phyloP scores from a whole-genome alignment of 176 grass and related monocot genomes.

The Saccharum officinarum region DNA sequence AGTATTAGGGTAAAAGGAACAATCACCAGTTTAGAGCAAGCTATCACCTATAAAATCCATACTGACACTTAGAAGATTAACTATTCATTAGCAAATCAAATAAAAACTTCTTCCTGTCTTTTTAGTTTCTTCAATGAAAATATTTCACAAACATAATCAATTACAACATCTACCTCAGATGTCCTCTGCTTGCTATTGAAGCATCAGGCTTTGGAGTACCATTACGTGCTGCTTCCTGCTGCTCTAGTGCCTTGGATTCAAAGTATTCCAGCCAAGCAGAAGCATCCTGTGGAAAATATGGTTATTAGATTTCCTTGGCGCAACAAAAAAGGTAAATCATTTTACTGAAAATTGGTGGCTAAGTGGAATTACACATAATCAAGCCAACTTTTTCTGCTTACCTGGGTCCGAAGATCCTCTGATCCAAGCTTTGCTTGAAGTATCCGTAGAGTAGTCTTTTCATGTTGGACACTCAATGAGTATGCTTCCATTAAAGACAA shows the following conservation, averaged over 20 bases:
- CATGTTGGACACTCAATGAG: constrained; percentile 97
- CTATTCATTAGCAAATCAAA: constrained; percentile 23
- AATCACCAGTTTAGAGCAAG: constrained; percentile 27
- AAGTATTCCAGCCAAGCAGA: constrained; percentile 98
- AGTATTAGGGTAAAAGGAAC: constrained; percentile 2
- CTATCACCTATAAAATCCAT: constrained; percentile 31
- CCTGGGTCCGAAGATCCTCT: constrained; percentile 99
- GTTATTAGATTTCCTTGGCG: constrained; percentile 33
- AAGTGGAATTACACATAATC: constrained; percentile 4
- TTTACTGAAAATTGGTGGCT: constrained; percentile 16
- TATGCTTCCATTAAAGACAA: constrained; percentile 99
- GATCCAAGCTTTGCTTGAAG: constrained; percentile 98
- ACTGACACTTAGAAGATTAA: constrained; percentile 7
- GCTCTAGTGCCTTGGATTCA: constrained; percentile 95
- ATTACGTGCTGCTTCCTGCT: constrained; percentile 99
- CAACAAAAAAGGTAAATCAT: constrained; percentile 29
- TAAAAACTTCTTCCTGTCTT: background rate
- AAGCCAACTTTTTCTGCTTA: constrained; percentile 22
- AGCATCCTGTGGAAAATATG: constrained; percentile 75
- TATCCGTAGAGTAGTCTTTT: constrained; percentile 94
- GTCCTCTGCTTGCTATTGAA: constrained; percentile 99
- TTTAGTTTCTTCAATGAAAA: constrained; percentile 33
- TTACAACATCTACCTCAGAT: constrained; percentile 73
- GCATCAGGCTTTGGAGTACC: constrained; percentile 99
- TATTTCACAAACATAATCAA: constrained; percentile 18